Percentiles rank a stretch among this genome's conserved stretches.
Conservation (phyloP, 164 flowering plant species). For the Aristolochia fimbriata region DNA sequence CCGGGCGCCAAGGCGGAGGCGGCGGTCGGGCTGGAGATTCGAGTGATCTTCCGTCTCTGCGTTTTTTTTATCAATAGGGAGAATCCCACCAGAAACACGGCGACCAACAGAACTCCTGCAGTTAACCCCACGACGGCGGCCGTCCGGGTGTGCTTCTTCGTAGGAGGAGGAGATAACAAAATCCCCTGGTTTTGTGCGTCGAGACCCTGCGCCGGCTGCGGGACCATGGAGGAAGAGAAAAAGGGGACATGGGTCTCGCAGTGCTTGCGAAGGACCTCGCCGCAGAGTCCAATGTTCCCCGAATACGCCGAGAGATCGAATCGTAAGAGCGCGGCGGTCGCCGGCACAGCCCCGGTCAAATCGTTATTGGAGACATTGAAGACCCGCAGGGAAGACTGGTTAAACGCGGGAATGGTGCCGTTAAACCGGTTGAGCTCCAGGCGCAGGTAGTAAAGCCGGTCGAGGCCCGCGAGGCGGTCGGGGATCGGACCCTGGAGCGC, state of each 20-base stretch:
- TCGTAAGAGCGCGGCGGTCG: slow-evolving; percentile 36
- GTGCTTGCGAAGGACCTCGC: slow-evolving; percentile 46
- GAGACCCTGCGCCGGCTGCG: slow-evolving; percentile 19
- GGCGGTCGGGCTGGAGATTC: background rate
- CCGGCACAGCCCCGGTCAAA: slow-evolving; percentile 62
- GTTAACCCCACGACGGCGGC: slow-evolving; percentile 30
- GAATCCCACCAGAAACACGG: slow-evolving; percentile 23
- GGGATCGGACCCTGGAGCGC: slow-evolving; percentile 53
- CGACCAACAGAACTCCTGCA: slow-evolving; percentile 18
- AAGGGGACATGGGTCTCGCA: slow-evolving; percentile 41
- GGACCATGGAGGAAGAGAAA: slow-evolving; percentile 22
- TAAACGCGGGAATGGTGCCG: slow-evolving; percentile 70
- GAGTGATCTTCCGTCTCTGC: background rate
- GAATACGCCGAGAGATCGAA: slow-evolving; percentile 36
- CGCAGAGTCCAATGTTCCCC: slow-evolving; percentile 64
- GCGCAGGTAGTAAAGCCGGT: slow-evolving; percentile 42
- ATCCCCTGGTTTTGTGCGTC: slow-evolving; percentile 23
- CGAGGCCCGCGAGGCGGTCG: slow-evolving; percentile 20
- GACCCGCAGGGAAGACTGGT: slow-evolving; percentile 47
- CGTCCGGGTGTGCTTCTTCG: slow-evolving; percentile 16
- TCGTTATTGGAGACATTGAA: slow-evolving; percentile 67
- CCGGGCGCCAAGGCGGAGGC: background rate
- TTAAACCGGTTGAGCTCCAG: slow-evolving; percentile 53
- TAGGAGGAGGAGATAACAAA: slow-evolving; percentile 14
- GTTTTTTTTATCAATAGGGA: background rate